Percentiles rank a stretch among this genome's conserved stretches.
These are phyloP conservation scores for Sclerotinia borealis DNA, from an alignment of 2,329 filamentous ascomycete genomes.

Conservation along the genomic window DNA sequence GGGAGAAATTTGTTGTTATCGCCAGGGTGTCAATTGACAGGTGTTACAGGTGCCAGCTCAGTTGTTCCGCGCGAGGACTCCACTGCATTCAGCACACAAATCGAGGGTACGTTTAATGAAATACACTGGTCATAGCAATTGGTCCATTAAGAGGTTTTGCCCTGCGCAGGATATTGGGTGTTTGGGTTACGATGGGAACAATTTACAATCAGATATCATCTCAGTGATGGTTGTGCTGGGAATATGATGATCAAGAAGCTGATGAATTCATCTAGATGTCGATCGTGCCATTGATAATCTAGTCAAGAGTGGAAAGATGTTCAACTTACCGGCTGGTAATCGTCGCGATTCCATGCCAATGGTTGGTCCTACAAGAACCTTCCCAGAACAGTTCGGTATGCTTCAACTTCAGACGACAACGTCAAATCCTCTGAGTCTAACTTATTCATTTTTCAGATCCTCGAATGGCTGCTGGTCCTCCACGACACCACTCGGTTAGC, in stretches of 20 bases:
- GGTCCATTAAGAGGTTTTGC: not conserved
- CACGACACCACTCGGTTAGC: slow-evolving; percentile 77
- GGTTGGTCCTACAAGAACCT: slow-evolving; percentile 50
- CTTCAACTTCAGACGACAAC: slow-evolving; percentile 22
- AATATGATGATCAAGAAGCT: slow-evolving; percentile 7
- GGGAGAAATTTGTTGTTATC: slow-evolving; percentile 2
- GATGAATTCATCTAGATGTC: slow-evolving; percentile 60
- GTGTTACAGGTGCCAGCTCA: slow-evolving; percentile 61
- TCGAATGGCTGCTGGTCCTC: slow-evolving; percentile 56
- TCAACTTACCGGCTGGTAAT: slow-evolving; percentile 48
- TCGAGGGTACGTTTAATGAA: slow-evolving; percentile 66
- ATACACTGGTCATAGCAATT: not conserved
- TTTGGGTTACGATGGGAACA: not conserved
- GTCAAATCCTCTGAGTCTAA: not conserved
- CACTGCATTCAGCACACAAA: slow-evolving; percentile 75
- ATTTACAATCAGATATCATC: not conserved
- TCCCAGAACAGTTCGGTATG: slow-evolving; percentile 54
- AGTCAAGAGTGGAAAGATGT: slow-evolving; percentile 93
- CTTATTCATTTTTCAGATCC: slow-evolving; percentile 49
- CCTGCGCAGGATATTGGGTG: not conserved
- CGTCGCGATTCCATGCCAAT: slow-evolving; percentile 78
- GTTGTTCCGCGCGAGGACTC: slow-evolving; percentile 69
- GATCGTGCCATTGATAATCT: slow-evolving; percentile 94
- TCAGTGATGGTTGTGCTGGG: not conserved
- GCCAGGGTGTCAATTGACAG: slow-evolving; percentile 24